Evolutionary conservation across 805 yeast species (phyloP), one percentile per base, ranked within the genome.

Genomic region (Soucietia sequanensis): DNA sequence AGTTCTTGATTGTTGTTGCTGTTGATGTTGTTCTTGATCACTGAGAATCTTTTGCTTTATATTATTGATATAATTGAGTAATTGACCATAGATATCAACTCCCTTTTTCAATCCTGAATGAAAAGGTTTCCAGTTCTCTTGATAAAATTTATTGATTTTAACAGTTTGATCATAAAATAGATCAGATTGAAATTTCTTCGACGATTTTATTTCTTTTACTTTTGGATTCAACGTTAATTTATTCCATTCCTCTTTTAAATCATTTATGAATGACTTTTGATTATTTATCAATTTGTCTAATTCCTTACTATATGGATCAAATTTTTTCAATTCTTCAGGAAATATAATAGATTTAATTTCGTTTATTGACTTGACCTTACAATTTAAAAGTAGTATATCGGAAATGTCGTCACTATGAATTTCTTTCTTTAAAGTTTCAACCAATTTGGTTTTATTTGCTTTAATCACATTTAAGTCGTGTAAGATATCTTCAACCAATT

Each of bases 331-430:
- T 54, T 88, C 96, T 38, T 75, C 72, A 12, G 78, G 75, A 53
- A 90, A 89, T 12, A 68, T 68, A 21, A 63, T 59, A 7, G 72
- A 64, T 43, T 70, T 72, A 39, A 78, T 68, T 38, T 82, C 89
- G 29, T 75, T 69, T 6, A 76, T 78, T 4, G 78, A 63, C 24
- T 71, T 73, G 28, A 75, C 71, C 41, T 75, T 78, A 41, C 69
- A 62, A 52, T 85, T 82, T 44, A 81, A 65, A 6, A 91, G 75
- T 21, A 91, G 67, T 9, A 81, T 66, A 34, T 82, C 80, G 0
- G 95, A 82, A 32, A 89, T 87, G 53, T 91, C 97, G 60, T 91
- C 98, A 10, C 72, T 69, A 48, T 81, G 93, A 22, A 85, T 80
- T 31, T 75, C 75, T 5, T 67, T 71, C 51, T 88, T 88, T 49